Percentiles rank a stretch among this genome's conserved stretches.
Evolutionary conservation across 192 early-diverging fungal genomes (phyloP).

Genomic region (Chytriomyces sp.): DNA sequence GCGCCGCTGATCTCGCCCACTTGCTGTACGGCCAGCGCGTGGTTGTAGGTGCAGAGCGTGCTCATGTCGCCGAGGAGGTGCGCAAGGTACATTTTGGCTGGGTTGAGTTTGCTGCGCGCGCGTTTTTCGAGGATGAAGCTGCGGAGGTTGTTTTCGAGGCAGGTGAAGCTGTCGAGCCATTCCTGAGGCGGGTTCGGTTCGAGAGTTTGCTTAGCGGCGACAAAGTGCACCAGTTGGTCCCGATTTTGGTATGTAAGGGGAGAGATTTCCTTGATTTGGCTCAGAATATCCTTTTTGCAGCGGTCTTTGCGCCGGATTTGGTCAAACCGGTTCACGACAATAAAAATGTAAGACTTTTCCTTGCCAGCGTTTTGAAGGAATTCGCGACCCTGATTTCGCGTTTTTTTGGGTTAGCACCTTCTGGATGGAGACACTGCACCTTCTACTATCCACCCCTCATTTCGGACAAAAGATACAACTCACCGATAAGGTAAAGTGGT

Average conservation of each 20-base stretch:
- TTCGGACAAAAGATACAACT: constrained; percentile 27
- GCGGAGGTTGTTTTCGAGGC: constrained; percentile 84
- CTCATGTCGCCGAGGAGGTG: constrained; percentile 84
- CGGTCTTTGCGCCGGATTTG: constrained; percentile 92
- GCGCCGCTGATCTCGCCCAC: constrained; percentile 60
- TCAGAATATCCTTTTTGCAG: constrained; percentile 91
- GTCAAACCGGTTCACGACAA: constrained; percentile 98
- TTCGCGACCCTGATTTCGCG: constrained; percentile 76
- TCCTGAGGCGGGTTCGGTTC: constrained; percentile 28
- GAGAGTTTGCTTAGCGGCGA: constrained; percentile 65
- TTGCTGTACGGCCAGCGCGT: constrained; percentile 57
- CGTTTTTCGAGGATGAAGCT: constrained; percentile 96
- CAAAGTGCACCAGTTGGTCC: constrained; percentile 95
- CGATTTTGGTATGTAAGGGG: constrained; percentile 88
- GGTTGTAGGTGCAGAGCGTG: constrained; percentile 73
- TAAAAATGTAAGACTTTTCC: constrained; percentile 98
- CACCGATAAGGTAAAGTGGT: constrained; percentile 97
- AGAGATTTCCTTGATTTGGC: constrained; percentile 94
- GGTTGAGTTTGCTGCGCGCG: constrained; percentile 88
- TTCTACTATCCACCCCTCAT: too few relatives aligned
- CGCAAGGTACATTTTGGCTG: constrained; percentile 86
- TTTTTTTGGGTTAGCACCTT: background rate
- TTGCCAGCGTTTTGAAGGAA: constrained; percentile 96
- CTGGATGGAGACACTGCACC: too few relatives aligned
- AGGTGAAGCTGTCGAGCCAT: constrained; percentile 62